Evolutionary conservation across 768 basidiomycete species (phyloP), one percentile per base, ranked within the genome.

Genomic region (Rhodotorula paludigena): DNA sequence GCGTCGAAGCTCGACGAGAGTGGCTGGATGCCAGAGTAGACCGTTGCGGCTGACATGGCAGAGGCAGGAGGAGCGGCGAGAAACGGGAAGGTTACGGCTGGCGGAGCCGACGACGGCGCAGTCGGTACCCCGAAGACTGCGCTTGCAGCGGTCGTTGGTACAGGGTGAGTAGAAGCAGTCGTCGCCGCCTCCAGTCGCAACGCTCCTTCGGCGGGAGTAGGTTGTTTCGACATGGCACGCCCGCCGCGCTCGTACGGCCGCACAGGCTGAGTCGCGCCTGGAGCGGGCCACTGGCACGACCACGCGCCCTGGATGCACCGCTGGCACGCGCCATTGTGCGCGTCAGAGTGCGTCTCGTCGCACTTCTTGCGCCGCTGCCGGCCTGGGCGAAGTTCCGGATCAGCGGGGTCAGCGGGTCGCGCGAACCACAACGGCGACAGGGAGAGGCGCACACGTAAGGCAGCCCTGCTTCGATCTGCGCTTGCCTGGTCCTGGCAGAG

Each of bases 351-450:
- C 42, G 39, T 28, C 51, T 66, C 58, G 28, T 36, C 41, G 45
- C 64, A 65, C 36, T 55, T 59, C 57, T 64, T 64, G 55, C 58
- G 56, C 2, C 64, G 57, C 28, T 57, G 45, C 11, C 57, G 39
- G 12, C 55, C 30, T 42, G 39, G n/a, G 47, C 11, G 47, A n/a
- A n/a, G 16, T 11, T 20, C 6, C 6, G 3, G 10, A 21, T 18
- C 20, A 42, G 20, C 20, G 30, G 51, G 33, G 51, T 16, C 15
- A 21, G 33, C 32, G 20, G 33, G 49, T 5, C 20, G 4, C 7
- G 32, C 3, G 8, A 18, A 32, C 39, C 15, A 14, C 42, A 16
- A 42, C 4, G 33, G 32, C 12, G 51, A 18, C 1, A 11, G 51
- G 20, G 18, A 20, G 28, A 20, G 28, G 45, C 51, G 44, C 42